phyloP scores from a whole-genome alignment of 2,329 filamentous ascomycete genomes.

The Alternaria angustiovoidea region DNA sequence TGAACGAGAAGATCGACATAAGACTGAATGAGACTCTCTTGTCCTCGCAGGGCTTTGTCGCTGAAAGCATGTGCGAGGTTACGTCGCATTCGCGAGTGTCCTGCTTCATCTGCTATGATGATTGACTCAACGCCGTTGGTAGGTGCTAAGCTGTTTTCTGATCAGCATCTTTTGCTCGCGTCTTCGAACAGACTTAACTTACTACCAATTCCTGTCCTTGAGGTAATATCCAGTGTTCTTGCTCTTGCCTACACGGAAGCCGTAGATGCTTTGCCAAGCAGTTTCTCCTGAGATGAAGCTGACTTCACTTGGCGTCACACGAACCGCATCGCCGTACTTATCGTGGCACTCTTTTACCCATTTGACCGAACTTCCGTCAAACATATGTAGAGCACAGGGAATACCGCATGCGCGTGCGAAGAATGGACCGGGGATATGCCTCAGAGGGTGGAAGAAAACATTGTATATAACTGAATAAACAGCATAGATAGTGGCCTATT shows the following conservation, averaged over 20 bases:
- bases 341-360: constrained; percentile 47
- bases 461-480: constrained; percentile 44
- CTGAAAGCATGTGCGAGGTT: constrained; percentile 54
- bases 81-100: constrained; percentile 48
- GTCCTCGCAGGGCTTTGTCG: constrained; percentile 52
- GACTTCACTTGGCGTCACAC: constrained; percentile 53
- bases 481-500: constrained; percentile 24
- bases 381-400: constrained; percentile 40
- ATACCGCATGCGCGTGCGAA: constrained; percentile 42
- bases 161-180: background rate
- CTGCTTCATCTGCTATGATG: constrained; percentile 35
- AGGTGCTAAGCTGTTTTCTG: constrained; percentile 23
- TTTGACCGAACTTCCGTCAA: constrained; percentile 35
- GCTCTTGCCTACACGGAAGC: constrained; percentile 47
- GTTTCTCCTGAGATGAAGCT: constrained; percentile 55
- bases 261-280: constrained; percentile 56
- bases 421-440: constrained; percentile 55
- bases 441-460: constrained; percentile 55
- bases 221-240: constrained; percentile 45
- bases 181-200: background rate
- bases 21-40: constrained; percentile 50
- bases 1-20: constrained; percentile 53
- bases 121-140: constrained; percentile 42
- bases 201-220: constrained; percentile 51
- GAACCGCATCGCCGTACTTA: constrained; percentile 54